Percentiles rank a stretch among this genome's conserved stretches.
These are phyloP conservation scores for Ormosia semicastrata DNA, from an alignment of 306 rosid species.

Conservation along the genomic window DNA sequence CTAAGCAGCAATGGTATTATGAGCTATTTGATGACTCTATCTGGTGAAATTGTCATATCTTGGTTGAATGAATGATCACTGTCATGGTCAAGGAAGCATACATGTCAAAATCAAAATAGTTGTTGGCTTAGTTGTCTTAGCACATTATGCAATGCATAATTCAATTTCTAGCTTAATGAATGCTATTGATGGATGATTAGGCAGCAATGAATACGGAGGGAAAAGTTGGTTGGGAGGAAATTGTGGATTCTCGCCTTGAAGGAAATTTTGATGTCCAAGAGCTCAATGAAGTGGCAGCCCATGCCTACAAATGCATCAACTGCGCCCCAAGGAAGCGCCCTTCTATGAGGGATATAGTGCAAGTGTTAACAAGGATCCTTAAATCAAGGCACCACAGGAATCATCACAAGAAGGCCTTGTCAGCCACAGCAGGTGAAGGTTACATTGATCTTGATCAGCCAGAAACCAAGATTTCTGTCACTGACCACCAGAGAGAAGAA, in stretches of 20 bases:
- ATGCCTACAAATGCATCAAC: conserved; percentile 69
- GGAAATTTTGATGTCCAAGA: conserved; percentile 61
- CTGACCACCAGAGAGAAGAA: conserved; percentile 56
- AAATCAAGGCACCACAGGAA: conserved; percentile 46
- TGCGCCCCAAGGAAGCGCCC: conserved; percentile 64
- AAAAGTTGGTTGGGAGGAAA: conserved; percentile 86
- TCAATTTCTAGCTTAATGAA: background rate
- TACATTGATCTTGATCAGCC: conserved; percentile 47
- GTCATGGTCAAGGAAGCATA: background rate
- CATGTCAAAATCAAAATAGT: background rate
- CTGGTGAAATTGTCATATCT: background rate
- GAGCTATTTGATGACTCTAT: too few species aligned
- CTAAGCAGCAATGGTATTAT: background rate
- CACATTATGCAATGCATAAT: background rate
- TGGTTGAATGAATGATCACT: background rate
- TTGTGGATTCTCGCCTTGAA: conserved; percentile 64
- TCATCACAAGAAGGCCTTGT: conserved; percentile 46
- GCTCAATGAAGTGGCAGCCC: conserved; percentile 65
- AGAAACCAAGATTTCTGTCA: conserved; percentile 37
- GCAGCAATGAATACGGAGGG: conserved; percentile 78
- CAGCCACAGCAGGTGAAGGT: conserved; percentile 56
- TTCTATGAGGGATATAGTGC: conserved; percentile 73
- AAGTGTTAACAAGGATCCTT: conserved; percentile 52
- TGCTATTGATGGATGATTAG: conserved; percentile 34
- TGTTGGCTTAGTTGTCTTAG: background rate